Conservation (phyloP, 768 basidiomycete species). For the Mycena vulgaris region DNA sequence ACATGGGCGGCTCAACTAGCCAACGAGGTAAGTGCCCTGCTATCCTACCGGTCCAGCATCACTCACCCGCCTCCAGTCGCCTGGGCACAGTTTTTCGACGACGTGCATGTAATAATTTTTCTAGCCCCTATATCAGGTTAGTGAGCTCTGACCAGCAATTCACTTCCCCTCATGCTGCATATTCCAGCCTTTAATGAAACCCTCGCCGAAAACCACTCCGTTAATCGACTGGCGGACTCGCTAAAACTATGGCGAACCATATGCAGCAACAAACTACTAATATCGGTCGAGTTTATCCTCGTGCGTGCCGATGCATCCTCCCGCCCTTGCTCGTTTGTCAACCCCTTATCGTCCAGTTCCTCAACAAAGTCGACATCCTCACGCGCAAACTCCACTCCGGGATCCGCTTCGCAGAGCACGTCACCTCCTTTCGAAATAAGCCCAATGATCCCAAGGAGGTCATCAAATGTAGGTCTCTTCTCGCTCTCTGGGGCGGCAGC, state of each 20-base stretch:
- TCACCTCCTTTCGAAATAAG: conserved; percentile 67
- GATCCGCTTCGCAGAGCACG: conserved; percentile 67
- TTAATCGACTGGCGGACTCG: conserved; percentile 75
- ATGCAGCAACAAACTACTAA: conserved; percentile 71
- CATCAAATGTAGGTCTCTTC: conserved; percentile 62
- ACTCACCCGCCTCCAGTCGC: conserved; percentile 55
- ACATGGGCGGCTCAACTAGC: conserved; percentile 73
- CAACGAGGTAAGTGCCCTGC: conserved; percentile 62
- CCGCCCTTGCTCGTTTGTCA: background rate
- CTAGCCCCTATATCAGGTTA: conserved; percentile 69
- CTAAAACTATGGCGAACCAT: conserved; percentile 73
- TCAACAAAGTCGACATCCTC: conserved; percentile 77
- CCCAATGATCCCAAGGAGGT: conserved; percentile 68
- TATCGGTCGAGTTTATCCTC: conserved; percentile 68
- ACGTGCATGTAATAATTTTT: conserved; percentile 78
- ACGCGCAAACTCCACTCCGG: conserved; percentile 67
- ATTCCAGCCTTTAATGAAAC: conserved; percentile 70
- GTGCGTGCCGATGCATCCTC: conserved; percentile 1
- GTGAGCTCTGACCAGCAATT: background rate
- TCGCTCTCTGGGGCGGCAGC: background rate
- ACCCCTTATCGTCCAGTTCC: conserved; percentile 51
- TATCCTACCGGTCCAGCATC: background rate
- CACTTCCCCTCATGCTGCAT: background rate
- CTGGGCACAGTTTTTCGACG: conserved; percentile 81
- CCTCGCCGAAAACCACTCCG: conserved; percentile 69